A percentile compares a stretch with the other conserved stretches of the same genome.
Evolutionary conservation across 2,329 filamentous ascomycete genomes (phyloP).

Genomic region (Neonectria punicea): DNA sequence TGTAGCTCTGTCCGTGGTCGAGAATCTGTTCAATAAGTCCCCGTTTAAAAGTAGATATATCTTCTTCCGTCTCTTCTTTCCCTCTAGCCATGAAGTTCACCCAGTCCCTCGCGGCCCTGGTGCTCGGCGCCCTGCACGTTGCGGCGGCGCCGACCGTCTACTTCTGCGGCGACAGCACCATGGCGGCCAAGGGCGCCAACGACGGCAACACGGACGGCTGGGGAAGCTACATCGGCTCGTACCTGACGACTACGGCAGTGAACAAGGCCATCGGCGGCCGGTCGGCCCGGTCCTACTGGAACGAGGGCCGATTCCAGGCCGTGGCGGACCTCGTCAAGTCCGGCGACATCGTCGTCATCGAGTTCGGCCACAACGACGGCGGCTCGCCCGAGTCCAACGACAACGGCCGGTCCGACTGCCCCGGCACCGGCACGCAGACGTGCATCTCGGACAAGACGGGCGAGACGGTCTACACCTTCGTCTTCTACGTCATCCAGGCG

Average conservation of each 20-base stretch:
- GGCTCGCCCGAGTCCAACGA: conserved; percentile 64
- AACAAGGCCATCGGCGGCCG: conserved; percentile 75
- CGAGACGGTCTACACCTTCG: conserved; percentile 69
- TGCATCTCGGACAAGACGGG: conserved; percentile 51
- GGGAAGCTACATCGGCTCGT: conserved; percentile 68
- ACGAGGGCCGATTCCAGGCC: conserved; percentile 71
- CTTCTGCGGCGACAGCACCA: conserved; percentile 71
- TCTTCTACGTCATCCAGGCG: conserved; percentile 68
- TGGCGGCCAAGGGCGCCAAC: conserved; percentile 59
- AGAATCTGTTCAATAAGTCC: not conserved
- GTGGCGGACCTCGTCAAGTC: conserved; percentile 63
- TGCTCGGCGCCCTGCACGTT: conserved; percentile 28
- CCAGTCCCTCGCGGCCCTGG: conserved; percentile 24
- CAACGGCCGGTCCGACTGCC: conserved; percentile 71
- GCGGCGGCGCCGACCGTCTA: conserved; percentile 55
- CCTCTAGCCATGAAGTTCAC: conserved; percentile 38
- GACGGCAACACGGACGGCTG: conserved; percentile 64
- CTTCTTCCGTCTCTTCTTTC: not conserved
- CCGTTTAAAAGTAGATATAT: not conserved
- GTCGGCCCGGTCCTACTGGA: conserved; percentile 72
- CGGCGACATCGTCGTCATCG: conserved; percentile 75
- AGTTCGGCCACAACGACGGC: conserved; percentile 80
- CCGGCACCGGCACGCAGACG: conserved; percentile 62
- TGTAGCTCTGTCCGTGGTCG: conserved; percentile 2
- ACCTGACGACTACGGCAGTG: conserved; percentile 55